Evolutionary conservation across 805 yeast genomes (phyloP), one percentile per base, ranked within the genome.

Genomic region (Kluyveromyces lactis): DNA sequence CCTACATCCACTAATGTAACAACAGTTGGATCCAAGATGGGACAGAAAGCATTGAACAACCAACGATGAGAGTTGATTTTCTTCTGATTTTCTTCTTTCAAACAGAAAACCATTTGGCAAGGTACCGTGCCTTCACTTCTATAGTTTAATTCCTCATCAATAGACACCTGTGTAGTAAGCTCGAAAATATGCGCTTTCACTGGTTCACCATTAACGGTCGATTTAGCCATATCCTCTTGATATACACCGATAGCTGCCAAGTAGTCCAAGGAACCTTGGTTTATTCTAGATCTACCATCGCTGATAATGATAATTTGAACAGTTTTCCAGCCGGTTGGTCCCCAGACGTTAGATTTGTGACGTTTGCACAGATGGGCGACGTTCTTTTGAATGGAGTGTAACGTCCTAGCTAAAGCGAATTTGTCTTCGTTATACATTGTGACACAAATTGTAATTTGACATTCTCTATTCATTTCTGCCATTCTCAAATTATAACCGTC

Each of bases 401-500:
- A 70, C 0, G 98, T 94, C 64, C 97, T 77, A 1, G 97, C 86
- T 58, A 92, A 77, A 2, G 94, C 75, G 39, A 71, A 70, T 59
- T 89, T 96, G 60, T 86, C 95, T 64, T 92, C 99, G 55, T 92
- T 92, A 66, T 90, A 92, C 97, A 92, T 90, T 24, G 98, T 92
- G 49, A 92, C 77, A 63, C 97, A 89, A 38, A 92, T 75, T 33
- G 84, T 87, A 28, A 92, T 67, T 63, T 94, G 97, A 21, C 92
- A 90, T 53, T 87, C 96, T 57, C 98, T 77, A 48, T 84, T 86
- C 56, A 78, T 74, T 47, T 86, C 90, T 5, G 86, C 81, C 7
- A 95, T 83, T 51, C 98, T 74, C 37, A 92, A 66, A 2, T 89
- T 79, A 62, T 89, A 92, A 0, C 97, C 97, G 35, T 75, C 76